phyloP scores from a whole-genome alignment of 768 basidiomycete species.

The Jaapia argillacea region DNA sequence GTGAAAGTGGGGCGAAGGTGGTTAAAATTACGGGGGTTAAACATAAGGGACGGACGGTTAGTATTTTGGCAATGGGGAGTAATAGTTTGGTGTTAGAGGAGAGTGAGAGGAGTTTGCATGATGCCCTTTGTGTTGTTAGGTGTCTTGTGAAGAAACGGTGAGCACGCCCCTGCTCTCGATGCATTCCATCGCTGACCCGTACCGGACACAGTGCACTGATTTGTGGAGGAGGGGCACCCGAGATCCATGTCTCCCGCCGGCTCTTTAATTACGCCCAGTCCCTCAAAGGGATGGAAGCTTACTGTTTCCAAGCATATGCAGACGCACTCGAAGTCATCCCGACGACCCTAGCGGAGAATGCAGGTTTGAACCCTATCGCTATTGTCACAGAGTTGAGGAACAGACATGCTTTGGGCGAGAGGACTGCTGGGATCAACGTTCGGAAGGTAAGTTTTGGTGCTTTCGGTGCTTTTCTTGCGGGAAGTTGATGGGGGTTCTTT shows the following conservation, averaged over 20 bases:
- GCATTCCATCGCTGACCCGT: not conserved
- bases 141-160: constrained; percentile 98
- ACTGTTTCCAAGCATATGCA: constrained; percentile 98
- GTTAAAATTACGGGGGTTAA: constrained; percentile 92
- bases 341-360: constrained; percentile 95
- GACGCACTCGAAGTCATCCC: constrained; percentile 98
- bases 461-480: not conserved
- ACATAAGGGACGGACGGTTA: constrained; percentile 90
- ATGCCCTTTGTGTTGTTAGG: constrained; percentile 96
- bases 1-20: constrained; percentile 76
- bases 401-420: constrained; percentile 90
- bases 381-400: constrained; percentile 98
- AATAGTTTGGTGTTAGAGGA: constrained; percentile 94
- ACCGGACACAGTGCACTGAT: constrained; percentile 66
- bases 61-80: constrained; percentile 88
- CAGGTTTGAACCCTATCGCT: constrained; percentile 93
- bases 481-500: not conserved
- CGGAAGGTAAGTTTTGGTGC: constrained; percentile 58
- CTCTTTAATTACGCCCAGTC: constrained; percentile 88
- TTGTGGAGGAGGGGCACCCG: constrained; percentile 93
- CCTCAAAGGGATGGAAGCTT: constrained; percentile 96
- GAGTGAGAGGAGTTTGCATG: constrained; percentile 94
- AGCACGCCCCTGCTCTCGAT: constrained; percentile 11
- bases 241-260: constrained; percentile 91
- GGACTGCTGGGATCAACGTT: constrained; percentile 95